These are phyloP conservation scores for Schizosaccharomyces versatilis DNA, from an alignment of 1,139 yeast species.

Conservation along the genomic window DNA sequence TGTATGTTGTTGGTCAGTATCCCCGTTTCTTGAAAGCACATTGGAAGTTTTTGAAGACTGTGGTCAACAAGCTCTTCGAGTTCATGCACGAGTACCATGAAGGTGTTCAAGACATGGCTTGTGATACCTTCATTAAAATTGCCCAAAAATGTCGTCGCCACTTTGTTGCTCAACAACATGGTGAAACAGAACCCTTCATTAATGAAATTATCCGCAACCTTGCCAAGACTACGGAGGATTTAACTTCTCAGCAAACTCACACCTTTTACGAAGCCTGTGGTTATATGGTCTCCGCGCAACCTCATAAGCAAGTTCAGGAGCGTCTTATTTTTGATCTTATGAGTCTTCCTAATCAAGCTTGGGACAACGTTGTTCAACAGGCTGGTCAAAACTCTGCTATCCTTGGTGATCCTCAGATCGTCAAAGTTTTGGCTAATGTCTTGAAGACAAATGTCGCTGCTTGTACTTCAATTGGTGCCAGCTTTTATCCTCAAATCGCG, in stretches of 20 bases:
- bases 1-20: conserved; percentile 97
- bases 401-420: conserved; percentile 64
- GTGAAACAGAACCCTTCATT: conserved; percentile 80
- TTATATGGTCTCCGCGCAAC: conserved; percentile 71
- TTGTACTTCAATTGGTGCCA: conserved; percentile 81
- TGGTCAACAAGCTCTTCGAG: conserved; percentile 81
- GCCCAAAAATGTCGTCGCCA: conserved; percentile 88
- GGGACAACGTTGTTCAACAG: conserved; percentile 73
- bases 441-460: conserved; percentile 88
- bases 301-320: conserved; percentile 40
- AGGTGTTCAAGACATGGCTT: conserved; percentile 92
- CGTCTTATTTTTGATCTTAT: conserved; percentile 55
- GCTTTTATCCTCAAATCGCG: conserved; percentile 72
- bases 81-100: conserved; percentile 99
- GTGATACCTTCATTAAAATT: conserved; percentile 92
- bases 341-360: conserved; percentile 62
- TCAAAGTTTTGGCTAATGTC: conserved; percentile 77
- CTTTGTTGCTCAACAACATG: conserved; percentile 69
- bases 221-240: conserved; percentile 68
- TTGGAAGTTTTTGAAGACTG: conserved; percentile 92
- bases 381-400: conserved; percentile 78
- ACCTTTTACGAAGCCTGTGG: conserved; percentile 97
- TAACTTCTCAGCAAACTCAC: conserved; percentile 93
- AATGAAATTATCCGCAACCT: conserved; percentile 70
- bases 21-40: conserved; percentile 94